Evolutionary conservation across 2,329 filamentous ascomycete genomes (phyloP).

Genomic region (Paracoccidioides brasiliensis): DNA sequence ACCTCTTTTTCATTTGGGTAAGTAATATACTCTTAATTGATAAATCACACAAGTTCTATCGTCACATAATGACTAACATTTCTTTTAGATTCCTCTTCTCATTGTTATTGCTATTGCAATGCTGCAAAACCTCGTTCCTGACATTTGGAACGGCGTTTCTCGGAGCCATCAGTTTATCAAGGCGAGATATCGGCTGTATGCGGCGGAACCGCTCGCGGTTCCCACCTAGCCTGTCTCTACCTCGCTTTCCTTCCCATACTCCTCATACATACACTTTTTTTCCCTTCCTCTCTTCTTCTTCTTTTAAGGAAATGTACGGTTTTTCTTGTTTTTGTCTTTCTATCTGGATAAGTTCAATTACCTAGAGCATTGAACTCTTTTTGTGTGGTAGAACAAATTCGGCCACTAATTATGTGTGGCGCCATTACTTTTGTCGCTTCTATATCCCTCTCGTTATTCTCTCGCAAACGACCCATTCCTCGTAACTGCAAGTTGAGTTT

Average conservation of each 20-base stretch:
- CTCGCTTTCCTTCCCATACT: background rate
- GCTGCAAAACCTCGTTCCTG: conserved; percentile 31
- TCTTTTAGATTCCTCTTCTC: conserved; percentile 34
- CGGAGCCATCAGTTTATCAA: conserved; percentile 29
- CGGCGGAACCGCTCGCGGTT: background rate
- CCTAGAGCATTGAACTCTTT: background rate
- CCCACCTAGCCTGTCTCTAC: background rate
- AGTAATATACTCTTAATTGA: conserved; percentile 13
- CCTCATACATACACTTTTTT: background rate
- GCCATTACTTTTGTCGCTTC: conserved; percentile 4
- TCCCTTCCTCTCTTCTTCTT: too few species aligned
- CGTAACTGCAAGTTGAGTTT: background rate
- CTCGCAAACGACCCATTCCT: too few species aligned
- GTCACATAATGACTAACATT: conserved; percentile 12
- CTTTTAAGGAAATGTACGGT: background rate
- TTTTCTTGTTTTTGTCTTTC: background rate
- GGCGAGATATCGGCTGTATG: conserved; percentile 2
- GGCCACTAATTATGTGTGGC: background rate
- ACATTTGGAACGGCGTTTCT: conserved; percentile 27
- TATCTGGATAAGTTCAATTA: background rate
- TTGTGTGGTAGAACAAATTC: background rate
- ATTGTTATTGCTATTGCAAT: conserved; percentile 34
- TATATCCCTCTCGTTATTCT: conserved; percentile 11
- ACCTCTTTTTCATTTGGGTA: conserved; percentile 44
- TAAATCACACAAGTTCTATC: background rate